Base-by-base conservation (phyloP, 106 monocot species). In the Cymbidium sinense region DNA sequence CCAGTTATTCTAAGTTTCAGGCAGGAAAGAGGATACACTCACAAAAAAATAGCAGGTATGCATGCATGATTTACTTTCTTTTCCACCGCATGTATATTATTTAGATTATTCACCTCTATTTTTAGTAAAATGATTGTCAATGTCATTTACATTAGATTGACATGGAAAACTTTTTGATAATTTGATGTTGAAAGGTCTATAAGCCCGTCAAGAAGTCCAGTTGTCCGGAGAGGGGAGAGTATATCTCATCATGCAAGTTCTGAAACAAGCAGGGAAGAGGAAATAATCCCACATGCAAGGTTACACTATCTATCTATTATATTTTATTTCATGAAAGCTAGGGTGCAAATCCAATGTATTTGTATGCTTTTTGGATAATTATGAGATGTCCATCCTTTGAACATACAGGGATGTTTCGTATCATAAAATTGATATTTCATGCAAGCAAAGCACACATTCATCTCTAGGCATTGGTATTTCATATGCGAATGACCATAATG, bases 131-230 rank as follows among this genome's bases (percentile, higher is more conserved):
- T 67, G 33, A 13, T 67, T 13, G 3, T 33, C 33, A 67, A 13
- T 67, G 33, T 33, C 17, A 11, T 29, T 67, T 67, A 67, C 29
- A 33, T 18, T 7, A 33, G 25, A 33, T 39, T 71, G 71, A 39
- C 21, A 71, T 17, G 58, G 23, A 67, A 15, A n/a, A 0, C 4
- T 71, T 71, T n/a, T 71, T 71, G n/a, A 71, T 67, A 67, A 58
- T 36, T 36, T 37, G 3, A 71, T 36, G 71, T 71, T 71, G 31
- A 35, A 71, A 82, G 72, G 76, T 69, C 58, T 67, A 65, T 0
- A 39, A 87, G 77, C 61, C 62, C 37, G 58, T 81, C 82, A 18
- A 34, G 18, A 29, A 86, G 79, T 75, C 79, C 85, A 74, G 43
- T 19, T 34, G 84, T 67, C 64, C 47, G 43, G 64, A 77, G n/a